phyloP scores from a whole-genome alignment of 2,329 filamentous ascomycete species.

The Decorospora gaudefroyi region DNA sequence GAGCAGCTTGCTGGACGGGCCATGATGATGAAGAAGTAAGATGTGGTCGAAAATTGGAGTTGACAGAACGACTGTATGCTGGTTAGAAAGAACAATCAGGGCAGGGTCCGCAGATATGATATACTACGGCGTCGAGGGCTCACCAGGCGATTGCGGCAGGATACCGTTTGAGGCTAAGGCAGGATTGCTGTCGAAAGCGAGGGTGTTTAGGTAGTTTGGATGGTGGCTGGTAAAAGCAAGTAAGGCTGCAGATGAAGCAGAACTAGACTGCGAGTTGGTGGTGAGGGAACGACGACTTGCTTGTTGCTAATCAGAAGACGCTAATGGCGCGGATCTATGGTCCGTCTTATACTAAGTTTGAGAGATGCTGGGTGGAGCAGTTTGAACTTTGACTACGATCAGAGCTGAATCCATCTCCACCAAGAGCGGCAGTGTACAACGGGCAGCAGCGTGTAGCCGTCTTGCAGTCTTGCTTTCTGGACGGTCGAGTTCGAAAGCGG shows the following conservation, averaged over 20 bases:
- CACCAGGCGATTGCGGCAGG: constrained; percentile 25
- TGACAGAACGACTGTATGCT: constrained; percentile 23
- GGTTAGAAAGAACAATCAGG: constrained; percentile 30
- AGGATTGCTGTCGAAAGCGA: constrained; percentile 35
- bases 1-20: constrained; percentile 55
- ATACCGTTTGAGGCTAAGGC: constrained; percentile 32
- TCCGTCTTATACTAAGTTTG: constrained; percentile 44
- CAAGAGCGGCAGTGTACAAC: constrained; percentile 35
- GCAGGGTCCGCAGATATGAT: constrained; percentile 24
- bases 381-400: constrained; percentile 32
- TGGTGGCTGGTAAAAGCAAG: constrained; percentile 48
- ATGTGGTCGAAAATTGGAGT: constrained; percentile 7
- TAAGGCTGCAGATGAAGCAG: constrained; percentile 25
- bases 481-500: constrained; percentile 37
- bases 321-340: constrained; percentile 38
- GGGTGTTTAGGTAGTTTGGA: constrained; percentile 30
- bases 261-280: constrained; percentile 24
- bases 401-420: constrained; percentile 31
- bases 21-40: constrained; percentile 42
- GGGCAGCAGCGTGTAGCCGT: constrained; percentile 33
- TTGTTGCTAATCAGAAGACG: constrained; percentile 32
- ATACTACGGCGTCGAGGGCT: constrained; percentile 31
- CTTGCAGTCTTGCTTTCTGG: constrained; percentile 29
- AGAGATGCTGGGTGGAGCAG: constrained; percentile 22
- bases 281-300: constrained; percentile 24